These are phyloP conservation scores for Verticillium isaacii DNA, from an alignment of 2,329 filamentous ascomycete genomes.

Conservation along the genomic window DNA sequence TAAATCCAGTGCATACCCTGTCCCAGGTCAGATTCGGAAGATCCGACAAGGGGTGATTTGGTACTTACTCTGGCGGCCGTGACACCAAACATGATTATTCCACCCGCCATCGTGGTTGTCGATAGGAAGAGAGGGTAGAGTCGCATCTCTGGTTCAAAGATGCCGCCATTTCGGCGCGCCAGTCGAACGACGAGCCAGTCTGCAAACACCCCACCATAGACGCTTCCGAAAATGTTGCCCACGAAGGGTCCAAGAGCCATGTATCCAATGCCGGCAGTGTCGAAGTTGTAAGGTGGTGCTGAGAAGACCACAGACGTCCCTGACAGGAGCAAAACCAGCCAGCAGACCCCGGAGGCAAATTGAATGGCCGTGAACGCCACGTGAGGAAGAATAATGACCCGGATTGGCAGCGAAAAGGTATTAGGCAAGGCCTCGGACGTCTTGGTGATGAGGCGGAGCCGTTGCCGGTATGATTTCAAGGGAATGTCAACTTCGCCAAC, in stretches of 20 bases:
- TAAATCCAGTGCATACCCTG: slow-evolving; percentile 33
- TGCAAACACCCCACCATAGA: slow-evolving; percentile 30
- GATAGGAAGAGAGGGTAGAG: slow-evolving; percentile 29
- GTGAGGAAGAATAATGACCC: slow-evolving; percentile 17
- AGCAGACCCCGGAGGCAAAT: slow-evolving; percentile 31
- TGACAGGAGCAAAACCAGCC: slow-evolving; percentile 28
- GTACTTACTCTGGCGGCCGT: slow-evolving; percentile 24
- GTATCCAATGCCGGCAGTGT: slow-evolving; percentile 16
- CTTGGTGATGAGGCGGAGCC: slow-evolving; percentile 16
- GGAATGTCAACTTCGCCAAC: background rate
- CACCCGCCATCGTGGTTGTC: slow-evolving; percentile 21
- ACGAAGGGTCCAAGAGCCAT: slow-evolving; percentile 25
- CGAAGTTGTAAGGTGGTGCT: slow-evolving; percentile 23
- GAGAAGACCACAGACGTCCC: slow-evolving; percentile 24
- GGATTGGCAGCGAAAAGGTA: slow-evolving; percentile 10
- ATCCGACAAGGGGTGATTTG: background rate
- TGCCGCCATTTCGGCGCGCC: slow-evolving; percentile 34
- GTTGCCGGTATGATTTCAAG: slow-evolving; percentile 12
- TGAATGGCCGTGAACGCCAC: slow-evolving; percentile 32
- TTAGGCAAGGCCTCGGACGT: slow-evolving; percentile 10
- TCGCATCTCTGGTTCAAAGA: slow-evolving; percentile 47
- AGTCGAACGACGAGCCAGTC: slow-evolving; percentile 44
- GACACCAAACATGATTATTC: slow-evolving; percentile 29
- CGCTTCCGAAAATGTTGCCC: slow-evolving; percentile 28
- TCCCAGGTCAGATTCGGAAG: background rate